phyloP scores from a whole-genome alignment of 306 rosid species.

The Begonia peltatifolia region DNA sequence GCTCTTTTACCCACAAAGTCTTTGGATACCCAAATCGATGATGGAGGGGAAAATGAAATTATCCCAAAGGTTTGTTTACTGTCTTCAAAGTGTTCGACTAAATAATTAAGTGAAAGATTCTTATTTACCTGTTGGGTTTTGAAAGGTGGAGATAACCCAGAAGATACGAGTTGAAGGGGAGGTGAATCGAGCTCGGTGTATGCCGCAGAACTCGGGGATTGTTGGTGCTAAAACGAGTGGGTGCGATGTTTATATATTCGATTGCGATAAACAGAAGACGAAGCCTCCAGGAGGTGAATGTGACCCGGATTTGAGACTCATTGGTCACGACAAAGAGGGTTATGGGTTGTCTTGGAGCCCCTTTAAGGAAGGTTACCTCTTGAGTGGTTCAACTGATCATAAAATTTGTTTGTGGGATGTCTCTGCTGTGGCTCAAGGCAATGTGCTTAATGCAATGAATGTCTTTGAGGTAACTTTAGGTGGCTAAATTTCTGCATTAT shows the following conservation, averaged over 20 bases:
- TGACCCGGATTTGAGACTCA: slow-evolving; percentile 72
- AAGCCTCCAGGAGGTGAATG: slow-evolving; percentile 24
- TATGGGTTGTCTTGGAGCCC: slow-evolving; percentile 91
- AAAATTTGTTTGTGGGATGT: slow-evolving; percentile 86
- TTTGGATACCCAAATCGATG: slow-evolving; percentile 14
- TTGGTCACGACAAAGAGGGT: slow-evolving; percentile 89
- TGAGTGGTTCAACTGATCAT: slow-evolving; percentile 75
- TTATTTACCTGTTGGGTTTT: slow-evolving; percentile 1
- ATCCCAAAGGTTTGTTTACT: slow-evolving; percentile 42
- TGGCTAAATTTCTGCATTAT: not conserved
- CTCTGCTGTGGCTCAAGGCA: slow-evolving; percentile 32
- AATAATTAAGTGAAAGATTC: slow-evolving; percentile 4
- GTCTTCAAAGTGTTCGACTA: slow-evolving; percentile 23
- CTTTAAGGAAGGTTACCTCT: slow-evolving; percentile 46
- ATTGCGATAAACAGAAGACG: slow-evolving; percentile 26
- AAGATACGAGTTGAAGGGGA: slow-evolving; percentile 77
- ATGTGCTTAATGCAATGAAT: slow-evolving; percentile 53
- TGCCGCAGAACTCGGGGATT: slow-evolving; percentile 60
- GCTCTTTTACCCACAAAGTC: slow-evolving; percentile 34
- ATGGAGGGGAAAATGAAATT: slow-evolving; percentile 18
- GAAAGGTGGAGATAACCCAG: slow-evolving; percentile 48
- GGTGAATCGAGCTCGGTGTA: slow-evolving; percentile 74
- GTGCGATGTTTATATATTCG: slow-evolving; percentile 67
- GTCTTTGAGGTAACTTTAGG: slow-evolving; percentile 45
- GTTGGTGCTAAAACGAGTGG: slow-evolving; percentile 73